These are phyloP conservation scores for Eustoma russellianum DNA, from an alignment of 257 asterid species.

Conservation along the genomic window DNA sequence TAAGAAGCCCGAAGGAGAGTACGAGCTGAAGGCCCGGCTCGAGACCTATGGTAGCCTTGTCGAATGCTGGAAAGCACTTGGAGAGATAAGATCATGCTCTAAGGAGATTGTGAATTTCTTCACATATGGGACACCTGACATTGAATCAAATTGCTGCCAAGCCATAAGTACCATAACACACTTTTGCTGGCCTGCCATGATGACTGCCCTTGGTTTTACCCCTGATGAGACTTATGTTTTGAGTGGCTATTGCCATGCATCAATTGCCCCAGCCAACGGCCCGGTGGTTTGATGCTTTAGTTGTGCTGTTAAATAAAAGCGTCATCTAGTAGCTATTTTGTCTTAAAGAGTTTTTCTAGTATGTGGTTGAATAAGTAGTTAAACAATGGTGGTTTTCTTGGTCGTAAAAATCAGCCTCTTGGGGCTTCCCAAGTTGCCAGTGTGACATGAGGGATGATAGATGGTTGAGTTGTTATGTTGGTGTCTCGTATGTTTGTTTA, in stretches of 20 bases:
- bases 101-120: conserved; percentile 32
- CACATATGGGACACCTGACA: conserved; percentile 7
- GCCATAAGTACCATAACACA: conserved; percentile 35
- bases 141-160: conserved; percentile 26
- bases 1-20: not conserved
- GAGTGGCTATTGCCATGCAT: conserved; percentile 42
- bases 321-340: too few species aligned
- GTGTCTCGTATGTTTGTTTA: too few species aligned
- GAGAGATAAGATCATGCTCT: conserved; percentile 35
- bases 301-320: too few species aligned
- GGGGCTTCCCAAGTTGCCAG: too few species aligned
- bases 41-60: not conserved
- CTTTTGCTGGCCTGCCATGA: conserved; percentile 37
- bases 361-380: too few species aligned
- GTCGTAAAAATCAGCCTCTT: too few species aligned
- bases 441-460: too few species aligned
- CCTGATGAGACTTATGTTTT: conserved; percentile 21
- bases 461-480: too few species aligned
- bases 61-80: conserved; percentile 32
- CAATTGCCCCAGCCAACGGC: not conserved
- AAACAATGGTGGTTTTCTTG: too few species aligned
- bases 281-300: too few species aligned
- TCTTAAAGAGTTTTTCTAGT: too few species aligned
- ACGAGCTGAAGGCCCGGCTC: not conserved
- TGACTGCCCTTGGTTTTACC: conserved; percentile 32